Evolutionary conservation across 2,329 filamentous ascomycete genomes (phyloP).

Genomic region (Penicillium decumbens): DNA sequence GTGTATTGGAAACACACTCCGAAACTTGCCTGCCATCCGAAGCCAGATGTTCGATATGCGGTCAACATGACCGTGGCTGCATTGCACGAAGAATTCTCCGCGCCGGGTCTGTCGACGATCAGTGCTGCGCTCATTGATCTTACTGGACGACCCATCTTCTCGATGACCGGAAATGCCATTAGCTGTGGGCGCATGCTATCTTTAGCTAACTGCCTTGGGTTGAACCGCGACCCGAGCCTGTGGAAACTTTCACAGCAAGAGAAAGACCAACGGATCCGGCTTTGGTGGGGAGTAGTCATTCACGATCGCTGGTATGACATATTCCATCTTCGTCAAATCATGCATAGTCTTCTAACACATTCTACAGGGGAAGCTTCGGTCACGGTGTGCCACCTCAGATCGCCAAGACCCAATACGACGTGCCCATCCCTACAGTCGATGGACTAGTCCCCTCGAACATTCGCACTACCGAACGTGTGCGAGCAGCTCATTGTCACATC

Average conservation of each 20-base stretch:
- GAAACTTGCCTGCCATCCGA: conserved; percentile 43
- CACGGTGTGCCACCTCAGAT: conserved; percentile 55
- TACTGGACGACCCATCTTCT: conserved; percentile 56
- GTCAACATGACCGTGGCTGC: conserved; percentile 61
- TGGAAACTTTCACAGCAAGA: conserved; percentile 52
- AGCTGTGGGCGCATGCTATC: conserved; percentile 52
- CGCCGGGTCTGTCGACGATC: conserved; percentile 56
- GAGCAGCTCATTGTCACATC: conserved; percentile 50
- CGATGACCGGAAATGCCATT: conserved; percentile 55
- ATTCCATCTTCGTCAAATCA: neutral
- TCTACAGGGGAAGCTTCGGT: conserved; percentile 49
- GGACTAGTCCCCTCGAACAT: conserved; percentile 36
- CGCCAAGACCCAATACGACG: conserved; percentile 52
- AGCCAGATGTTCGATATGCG: conserved; percentile 57
- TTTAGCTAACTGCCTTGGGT: conserved; percentile 52
- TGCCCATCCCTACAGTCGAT: conserved; percentile 49
- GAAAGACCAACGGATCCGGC: conserved; percentile 49
- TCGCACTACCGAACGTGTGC: conserved; percentile 40
- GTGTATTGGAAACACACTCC: conserved; percentile 55
- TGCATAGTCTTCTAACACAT: conserved; percentile 17
- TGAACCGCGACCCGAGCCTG: conserved; percentile 52
- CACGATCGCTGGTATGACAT: conserved; percentile 50
- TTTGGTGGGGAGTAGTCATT: conserved; percentile 57
- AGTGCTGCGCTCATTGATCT: conserved; percentile 56
- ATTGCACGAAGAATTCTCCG: conserved; percentile 56